Percentiles rank a stretch among this genome's conserved stretches.
Evolutionary conservation across 2,329 filamentous ascomycete genomes (phyloP).

Genomic region (Fusarium sp.): DNA sequence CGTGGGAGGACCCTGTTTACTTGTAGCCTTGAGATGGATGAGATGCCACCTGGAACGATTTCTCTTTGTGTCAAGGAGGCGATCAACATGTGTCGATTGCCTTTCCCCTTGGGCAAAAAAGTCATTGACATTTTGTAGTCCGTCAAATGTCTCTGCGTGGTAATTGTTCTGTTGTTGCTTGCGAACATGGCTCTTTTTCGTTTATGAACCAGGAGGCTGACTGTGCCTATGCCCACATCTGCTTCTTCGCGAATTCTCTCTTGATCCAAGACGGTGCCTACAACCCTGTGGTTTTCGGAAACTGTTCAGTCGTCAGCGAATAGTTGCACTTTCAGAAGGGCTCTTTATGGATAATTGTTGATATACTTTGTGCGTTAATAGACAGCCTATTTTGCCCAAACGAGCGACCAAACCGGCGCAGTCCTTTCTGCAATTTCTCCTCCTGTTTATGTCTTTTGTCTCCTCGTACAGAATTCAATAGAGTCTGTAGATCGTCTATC

Average conservation of each 20-base stretch:
- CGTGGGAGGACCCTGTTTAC: not conserved
- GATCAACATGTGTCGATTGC: conserved; percentile 12
- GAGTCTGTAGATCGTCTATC: not conserved
- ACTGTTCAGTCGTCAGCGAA: not conserved
- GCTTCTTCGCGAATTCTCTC: not conserved
- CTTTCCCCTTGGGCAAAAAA: not conserved
- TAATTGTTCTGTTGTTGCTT: not conserved
- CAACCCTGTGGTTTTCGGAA: not conserved
- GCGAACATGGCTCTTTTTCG: not conserved
- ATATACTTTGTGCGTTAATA: not conserved
- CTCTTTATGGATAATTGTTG: not conserved
- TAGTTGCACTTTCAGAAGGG: too few species aligned
- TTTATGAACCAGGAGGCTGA: conserved; percentile 6
- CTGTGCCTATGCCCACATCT: not conserved
- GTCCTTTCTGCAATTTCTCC: not conserved
- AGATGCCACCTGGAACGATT: not conserved
- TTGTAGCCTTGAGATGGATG: conserved; percentile 7
- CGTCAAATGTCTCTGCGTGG: not conserved
- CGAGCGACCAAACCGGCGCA: not conserved
- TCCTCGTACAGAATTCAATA: not conserved
- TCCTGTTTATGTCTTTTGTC: not conserved
- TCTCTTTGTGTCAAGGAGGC: not conserved
- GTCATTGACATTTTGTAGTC: conserved; percentile 10
- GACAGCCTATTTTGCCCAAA: not conserved
- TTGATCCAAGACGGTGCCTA: not conserved